Evolutionary conservation across 1,284 basidiomycete genomes (phyloP).

Genomic region (Anthracocystis walkeri): DNA sequence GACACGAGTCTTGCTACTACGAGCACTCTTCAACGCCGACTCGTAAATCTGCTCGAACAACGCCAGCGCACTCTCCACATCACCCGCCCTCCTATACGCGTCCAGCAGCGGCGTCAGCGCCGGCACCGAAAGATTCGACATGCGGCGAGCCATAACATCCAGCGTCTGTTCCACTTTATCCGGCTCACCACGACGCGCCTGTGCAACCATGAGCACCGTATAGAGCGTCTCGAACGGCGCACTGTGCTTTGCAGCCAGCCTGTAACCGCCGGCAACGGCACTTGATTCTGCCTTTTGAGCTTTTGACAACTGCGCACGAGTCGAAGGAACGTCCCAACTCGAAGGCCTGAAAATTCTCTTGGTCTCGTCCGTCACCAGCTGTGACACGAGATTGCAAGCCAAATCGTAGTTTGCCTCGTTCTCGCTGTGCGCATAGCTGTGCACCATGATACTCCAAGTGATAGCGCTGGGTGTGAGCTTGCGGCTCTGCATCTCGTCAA

Average conservation of each 20-base stretch:
- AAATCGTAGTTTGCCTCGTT: slow-evolving; percentile 52
- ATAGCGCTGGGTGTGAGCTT: slow-evolving; percentile 79
- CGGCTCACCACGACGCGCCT: slow-evolving; percentile 73
- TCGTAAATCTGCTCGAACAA: slow-evolving; percentile 81
- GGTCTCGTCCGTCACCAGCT: slow-evolving; percentile 40
- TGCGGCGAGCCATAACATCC: slow-evolving; percentile 73
- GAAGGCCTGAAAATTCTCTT: slow-evolving; percentile 19
- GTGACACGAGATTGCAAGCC: slow-evolving; percentile 52
- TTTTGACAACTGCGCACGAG: slow-evolving; percentile 2
- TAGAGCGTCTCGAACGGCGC: slow-evolving; percentile 71
- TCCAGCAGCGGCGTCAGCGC: slow-evolving; percentile 80
- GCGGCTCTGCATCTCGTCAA: slow-evolving; percentile 79
- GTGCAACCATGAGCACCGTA: slow-evolving; percentile 76
- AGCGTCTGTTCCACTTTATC: slow-evolving; percentile 76
- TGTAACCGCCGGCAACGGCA: not conserved
- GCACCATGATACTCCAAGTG: slow-evolving; percentile 78
- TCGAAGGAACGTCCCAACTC: slow-evolving; percentile 7
- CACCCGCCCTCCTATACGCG: slow-evolving; percentile 77
- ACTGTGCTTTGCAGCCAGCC: slow-evolving; percentile 31
- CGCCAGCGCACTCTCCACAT: slow-evolving; percentile 75
- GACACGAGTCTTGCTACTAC: slow-evolving; percentile 42
- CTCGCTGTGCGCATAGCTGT: slow-evolving; percentile 55
- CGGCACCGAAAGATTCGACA: slow-evolving; percentile 75
- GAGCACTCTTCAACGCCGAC: slow-evolving; percentile 70
- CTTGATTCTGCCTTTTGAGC: not conserved